Evolutionary conservation across 2,329 filamentous ascomycete genomes (phyloP).

Genomic region (Hymenoscyphus scutula): DNA sequence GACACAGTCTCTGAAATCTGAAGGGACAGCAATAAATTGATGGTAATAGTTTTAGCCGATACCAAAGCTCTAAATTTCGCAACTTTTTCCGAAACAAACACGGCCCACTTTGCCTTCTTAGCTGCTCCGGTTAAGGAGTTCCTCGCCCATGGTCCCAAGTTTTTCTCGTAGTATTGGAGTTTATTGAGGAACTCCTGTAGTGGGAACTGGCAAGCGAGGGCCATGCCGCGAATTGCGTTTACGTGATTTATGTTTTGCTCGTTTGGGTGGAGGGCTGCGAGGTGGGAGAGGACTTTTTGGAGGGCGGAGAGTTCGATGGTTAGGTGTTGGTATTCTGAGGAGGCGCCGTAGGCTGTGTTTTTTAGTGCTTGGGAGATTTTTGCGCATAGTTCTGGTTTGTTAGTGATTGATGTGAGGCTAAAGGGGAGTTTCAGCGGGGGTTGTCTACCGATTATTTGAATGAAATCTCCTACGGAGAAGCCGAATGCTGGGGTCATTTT

Average conservation of each 20-base stretch:
- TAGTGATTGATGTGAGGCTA: neutral
- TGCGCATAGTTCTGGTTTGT: constrained; percentile 2
- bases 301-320: constrained; percentile 3
- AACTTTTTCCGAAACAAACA: constrained; percentile 5
- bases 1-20: constrained; percentile 4
- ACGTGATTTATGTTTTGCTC: constrained; percentile 4
- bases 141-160: neutral
- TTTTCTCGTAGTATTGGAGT: constrained; percentile 4
- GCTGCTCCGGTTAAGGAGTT: neutral
- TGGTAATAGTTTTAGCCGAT: constrained; percentile 8
- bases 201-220: constrained; percentile 3
- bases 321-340: constrained; percentile 7
- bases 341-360: neutral
- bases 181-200: constrained; percentile 5
- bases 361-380: neutral
- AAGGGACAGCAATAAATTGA: constrained; percentile 1
- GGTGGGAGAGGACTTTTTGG: neutral
- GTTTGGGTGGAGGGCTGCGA: neutral
- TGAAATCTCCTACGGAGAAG: constrained; percentile 9
- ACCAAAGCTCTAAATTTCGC: constrained; percentile 9
- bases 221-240: constrained; percentile 11
- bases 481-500: constrained; percentile 8
- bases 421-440: neutral
- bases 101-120: constrained; percentile 7
- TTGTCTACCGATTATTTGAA: neutral